Conservation (phyloP, 805 yeast genomes). For the Candida pseudofarinosa region DNA sequence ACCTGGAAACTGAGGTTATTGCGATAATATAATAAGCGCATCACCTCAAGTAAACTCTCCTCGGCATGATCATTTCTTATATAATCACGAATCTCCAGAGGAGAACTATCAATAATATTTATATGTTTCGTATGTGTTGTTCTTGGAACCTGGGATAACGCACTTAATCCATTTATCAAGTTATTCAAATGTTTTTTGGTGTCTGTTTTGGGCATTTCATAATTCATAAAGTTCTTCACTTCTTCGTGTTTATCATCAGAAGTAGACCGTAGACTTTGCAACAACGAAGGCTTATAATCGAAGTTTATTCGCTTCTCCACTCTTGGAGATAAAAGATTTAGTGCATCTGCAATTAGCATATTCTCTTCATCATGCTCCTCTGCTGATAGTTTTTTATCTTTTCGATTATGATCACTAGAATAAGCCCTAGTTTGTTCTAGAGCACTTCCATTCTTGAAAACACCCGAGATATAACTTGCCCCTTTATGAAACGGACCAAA, state of each 20-base stretch:
- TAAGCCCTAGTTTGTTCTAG: neutral
- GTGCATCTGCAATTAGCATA: slow-evolving; percentile 31
- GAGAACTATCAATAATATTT: slow-evolving; percentile 4
- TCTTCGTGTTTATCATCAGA: slow-evolving; percentile 23
- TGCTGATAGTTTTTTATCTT: neutral
- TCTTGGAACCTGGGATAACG: slow-evolving; percentile 1
- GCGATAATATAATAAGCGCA: slow-evolving; percentile 22
- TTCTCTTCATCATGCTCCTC: slow-evolving; percentile 9
- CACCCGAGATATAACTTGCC: no score
- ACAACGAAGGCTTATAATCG: slow-evolving; percentile 30
- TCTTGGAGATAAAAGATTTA: slow-evolving; percentile 29
- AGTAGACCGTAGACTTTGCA: slow-evolving; percentile 20
- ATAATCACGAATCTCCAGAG: slow-evolving; percentile 13
- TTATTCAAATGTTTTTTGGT: slow-evolving; percentile 12
- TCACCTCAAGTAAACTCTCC: slow-evolving; percentile 16
- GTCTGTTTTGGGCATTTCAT: neutral
- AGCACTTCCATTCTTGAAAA: no score
- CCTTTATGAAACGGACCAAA: neutral
- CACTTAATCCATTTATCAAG: slow-evolving; percentile 23
- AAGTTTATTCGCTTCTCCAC: slow-evolving; percentile 5
- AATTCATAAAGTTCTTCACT: slow-evolving; percentile 2
- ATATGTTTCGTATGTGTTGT: slow-evolving; percentile 3
- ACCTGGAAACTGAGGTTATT: slow-evolving; percentile 21
- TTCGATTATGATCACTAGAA: neutral
- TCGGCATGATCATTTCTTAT: slow-evolving; percentile 16